These are phyloP conservation scores for Wallacemonas sp. DNA, from an alignment of 208 protist species.

Conservation along the genomic window DNA sequence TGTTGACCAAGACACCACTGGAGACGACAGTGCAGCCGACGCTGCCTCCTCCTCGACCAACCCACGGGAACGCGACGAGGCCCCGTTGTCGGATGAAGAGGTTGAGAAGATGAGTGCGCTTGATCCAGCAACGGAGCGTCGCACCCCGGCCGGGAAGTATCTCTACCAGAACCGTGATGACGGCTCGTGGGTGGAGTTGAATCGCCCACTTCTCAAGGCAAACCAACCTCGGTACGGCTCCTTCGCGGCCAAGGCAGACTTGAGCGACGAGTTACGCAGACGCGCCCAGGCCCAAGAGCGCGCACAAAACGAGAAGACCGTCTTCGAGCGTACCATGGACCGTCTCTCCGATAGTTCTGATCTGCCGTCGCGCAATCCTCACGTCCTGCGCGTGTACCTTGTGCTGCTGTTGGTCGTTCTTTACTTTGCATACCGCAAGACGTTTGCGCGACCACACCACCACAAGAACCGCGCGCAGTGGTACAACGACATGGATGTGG, in stretches of 20 bases:
- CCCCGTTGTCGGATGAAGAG: slow-evolving; percentile 56
- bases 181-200: slow-evolving; percentile 74
- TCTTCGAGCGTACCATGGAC: slow-evolving; percentile 61
- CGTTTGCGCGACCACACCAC: slow-evolving; percentile 59
- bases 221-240: slow-evolving; percentile 72
- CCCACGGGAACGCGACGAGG: neutral
- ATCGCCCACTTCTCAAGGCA: slow-evolving; percentile 53
- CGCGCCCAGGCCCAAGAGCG: slow-evolving; percentile 54
- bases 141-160: slow-evolving; percentile 62
- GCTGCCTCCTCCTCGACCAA: slow-evolving; percentile 3
- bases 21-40: too few relatives aligned
- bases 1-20: slow-evolving; percentile 30
- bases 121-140: slow-evolving; percentile 70
- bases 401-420: slow-evolving; percentile 33
- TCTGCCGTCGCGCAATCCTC: slow-evolving; percentile 53
- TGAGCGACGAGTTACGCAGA: slow-evolving; percentile 66
- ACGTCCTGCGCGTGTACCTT: slow-evolving; percentile 49
- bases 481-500: slow-evolving; percentile 55
- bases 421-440: slow-evolving; percentile 66
- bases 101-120: slow-evolving; percentile 65
- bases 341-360: slow-evolving; percentile 65
- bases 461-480: slow-evolving; percentile 44
- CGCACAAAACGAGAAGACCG: slow-evolving; percentile 69
- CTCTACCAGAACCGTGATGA: slow-evolving; percentile 83
- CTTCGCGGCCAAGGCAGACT: slow-evolving; percentile 55